phyloP scores from a whole-genome alignment of 441 rosid species.

The Aquilaria agallochum region DNA sequence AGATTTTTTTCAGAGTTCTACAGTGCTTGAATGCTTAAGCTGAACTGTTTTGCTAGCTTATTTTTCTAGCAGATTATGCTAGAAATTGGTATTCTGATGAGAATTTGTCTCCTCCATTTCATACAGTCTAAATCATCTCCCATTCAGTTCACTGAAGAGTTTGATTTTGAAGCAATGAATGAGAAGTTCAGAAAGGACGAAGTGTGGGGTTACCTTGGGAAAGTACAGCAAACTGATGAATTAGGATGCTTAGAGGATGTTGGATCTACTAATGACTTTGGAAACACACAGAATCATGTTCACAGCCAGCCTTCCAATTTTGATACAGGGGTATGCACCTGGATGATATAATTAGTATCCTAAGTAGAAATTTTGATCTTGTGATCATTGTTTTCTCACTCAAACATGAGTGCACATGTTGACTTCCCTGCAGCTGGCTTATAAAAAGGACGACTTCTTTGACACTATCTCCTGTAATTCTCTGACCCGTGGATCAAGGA shows the following conservation, averaged over 20 bases:
- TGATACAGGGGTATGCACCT: conserved; percentile 27
- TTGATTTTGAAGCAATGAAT: conserved; percentile 76
- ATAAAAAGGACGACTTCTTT: conserved; percentile 58
- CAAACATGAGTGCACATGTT: not conserved
- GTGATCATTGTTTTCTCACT: not conserved
- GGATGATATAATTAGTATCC: not conserved
- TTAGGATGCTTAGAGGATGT: conserved; percentile 18
- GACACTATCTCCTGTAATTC: conserved; percentile 55
- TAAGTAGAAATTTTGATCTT: not conserved
- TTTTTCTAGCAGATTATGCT: no score
- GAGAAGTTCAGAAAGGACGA: conserved; percentile 63
- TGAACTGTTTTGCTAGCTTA: no score
- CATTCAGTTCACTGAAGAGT: conserved; percentile 49
- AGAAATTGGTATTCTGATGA: no score
- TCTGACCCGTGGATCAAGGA: conserved; percentile 30
- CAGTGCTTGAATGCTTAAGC: no score
- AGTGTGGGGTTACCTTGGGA: conserved; percentile 59
- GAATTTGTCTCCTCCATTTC: not conserved
- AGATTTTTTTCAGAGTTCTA: no score
- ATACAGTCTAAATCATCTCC: conserved; percentile 21
- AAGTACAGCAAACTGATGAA: conserved; percentile 34
- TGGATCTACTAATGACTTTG: conserved; percentile 17
- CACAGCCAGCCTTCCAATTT: conserved; percentile 5
- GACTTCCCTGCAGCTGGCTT: conserved; percentile 48
- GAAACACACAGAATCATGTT: conserved; percentile 14